Evolutionary conservation across 2,329 filamentous ascomycete genomes (phyloP).

Genomic region (Alternaria tenuissima): DNA sequence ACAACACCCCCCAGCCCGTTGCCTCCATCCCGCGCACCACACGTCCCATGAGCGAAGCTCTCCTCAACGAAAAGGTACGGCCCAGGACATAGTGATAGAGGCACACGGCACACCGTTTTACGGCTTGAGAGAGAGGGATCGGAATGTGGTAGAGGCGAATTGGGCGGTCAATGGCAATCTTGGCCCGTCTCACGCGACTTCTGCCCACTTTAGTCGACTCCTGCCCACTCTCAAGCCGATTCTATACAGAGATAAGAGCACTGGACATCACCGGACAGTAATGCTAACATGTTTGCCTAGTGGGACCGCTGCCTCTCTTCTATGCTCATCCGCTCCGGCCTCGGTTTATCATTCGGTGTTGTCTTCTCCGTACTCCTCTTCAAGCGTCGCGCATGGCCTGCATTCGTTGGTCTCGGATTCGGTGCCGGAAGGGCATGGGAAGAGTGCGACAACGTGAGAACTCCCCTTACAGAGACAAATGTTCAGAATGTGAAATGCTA

Average conservation of each 20-base stretch:
- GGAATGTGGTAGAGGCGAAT: not conserved
- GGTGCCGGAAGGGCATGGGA: constrained; percentile 97
- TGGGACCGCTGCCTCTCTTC: constrained; percentile 99
- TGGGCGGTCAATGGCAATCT: not conserved
- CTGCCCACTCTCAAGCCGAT: not conserved
- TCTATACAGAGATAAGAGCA: constrained; percentile 7
- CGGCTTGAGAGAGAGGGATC: not conserved
- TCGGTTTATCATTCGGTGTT: constrained; percentile 96
- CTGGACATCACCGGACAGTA: constrained; percentile 1
- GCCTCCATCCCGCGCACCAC: constrained; percentile 73
- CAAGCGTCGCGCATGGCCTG: constrained; percentile 97
- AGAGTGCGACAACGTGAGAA: constrained; percentile 81
- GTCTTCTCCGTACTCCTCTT: constrained; percentile 98
- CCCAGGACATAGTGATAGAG: not conserved
- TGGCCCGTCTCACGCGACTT: constrained; percentile 22
- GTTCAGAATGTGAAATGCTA: not conserved
- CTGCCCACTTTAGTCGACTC: not conserved
- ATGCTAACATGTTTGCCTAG: constrained; percentile 59
- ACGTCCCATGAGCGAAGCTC: constrained; percentile 92
- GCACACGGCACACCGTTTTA: not conserved
- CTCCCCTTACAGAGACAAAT: not conserved
- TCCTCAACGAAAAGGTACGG: constrained; percentile 97
- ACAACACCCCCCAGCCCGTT: constrained; percentile 62
- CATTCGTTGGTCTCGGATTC: constrained; percentile 93
- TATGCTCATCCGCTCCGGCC: constrained; percentile 92